phyloP scores from a whole-genome alignment of 2,329 filamentous ascomycete genomes.

The Fusarium solani-melongenae region DNA sequence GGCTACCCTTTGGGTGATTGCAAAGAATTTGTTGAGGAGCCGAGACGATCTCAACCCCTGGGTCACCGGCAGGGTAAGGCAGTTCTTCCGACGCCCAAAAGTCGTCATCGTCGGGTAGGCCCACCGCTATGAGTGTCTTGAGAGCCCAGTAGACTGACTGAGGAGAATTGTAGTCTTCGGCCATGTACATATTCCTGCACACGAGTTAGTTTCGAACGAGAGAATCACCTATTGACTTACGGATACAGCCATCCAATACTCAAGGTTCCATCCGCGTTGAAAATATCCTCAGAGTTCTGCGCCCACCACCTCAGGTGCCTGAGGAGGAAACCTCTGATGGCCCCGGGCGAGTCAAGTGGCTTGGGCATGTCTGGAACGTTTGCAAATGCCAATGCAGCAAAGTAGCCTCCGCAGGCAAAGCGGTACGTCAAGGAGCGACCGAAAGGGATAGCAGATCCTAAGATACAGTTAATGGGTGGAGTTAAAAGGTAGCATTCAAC shows the following conservation, averaged over 20 bases:
- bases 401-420: constrained; percentile 62
- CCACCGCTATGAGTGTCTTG: constrained; percentile 59
- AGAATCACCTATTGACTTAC: background rate
- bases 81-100: constrained; percentile 60
- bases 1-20: constrained; percentile 46
- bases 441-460: constrained; percentile 63
- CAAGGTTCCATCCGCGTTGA: constrained; percentile 60
- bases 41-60: constrained; percentile 6
- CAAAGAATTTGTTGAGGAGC: constrained; percentile 58
- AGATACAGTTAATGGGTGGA: background rate
- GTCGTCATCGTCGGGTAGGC: constrained; percentile 47
- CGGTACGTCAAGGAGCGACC: constrained; percentile 63
- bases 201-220: background rate
- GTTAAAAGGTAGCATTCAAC: background rate
- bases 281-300: constrained; percentile 53
- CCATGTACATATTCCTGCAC: constrained; percentile 62
- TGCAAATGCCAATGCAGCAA: constrained; percentile 57
- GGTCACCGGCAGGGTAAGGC: constrained; percentile 28
- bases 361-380: constrained; percentile 50
- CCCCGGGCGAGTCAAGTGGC: constrained; percentile 51
- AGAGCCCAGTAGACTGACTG: constrained; percentile 67
- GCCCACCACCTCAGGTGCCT: constrained; percentile 64
- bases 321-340: constrained; percentile 60
- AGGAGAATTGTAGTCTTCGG: constrained; percentile 67
- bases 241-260: constrained; percentile 56